Base-by-base conservation (phyloP, 495 filamentous ascomycete species). In the Rhizodiscina lignyota region DNA sequence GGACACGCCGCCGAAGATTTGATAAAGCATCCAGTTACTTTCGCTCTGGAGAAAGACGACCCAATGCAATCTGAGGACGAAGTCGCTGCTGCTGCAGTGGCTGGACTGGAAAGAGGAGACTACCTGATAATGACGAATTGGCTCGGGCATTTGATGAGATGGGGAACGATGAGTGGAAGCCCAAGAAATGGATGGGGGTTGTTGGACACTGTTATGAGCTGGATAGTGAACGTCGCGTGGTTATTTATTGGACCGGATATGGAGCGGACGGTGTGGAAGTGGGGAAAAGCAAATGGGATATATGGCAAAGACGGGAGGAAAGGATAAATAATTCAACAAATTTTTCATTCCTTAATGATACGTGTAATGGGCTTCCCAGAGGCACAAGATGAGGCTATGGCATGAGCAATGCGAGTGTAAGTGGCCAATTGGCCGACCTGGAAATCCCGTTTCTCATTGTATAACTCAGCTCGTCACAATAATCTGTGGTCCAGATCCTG, bases 21-120 rank as follows among this genome's bases (percentile, higher is more conserved):
- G 52, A 69, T 67, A 5, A 97, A 94, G 58, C 89, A 85, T 6
- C 72, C 60, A 3, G 60, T 94, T 31, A 94, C 89, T 12, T 66
- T 74, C 45, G 68, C 78, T 35, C 52, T 97, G 39, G 89, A 97
- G 58, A 74, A 83, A 45, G 63, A 61, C 19, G 89, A 97, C 55
- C 74, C 73, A 41, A 68, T 68, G 6, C 82, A 89, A 58, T 79
- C 70, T 1, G 74, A 82, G 21, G 74, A 83, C 4, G 70, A 76
- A 39, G 84, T 86, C 5, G 89, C 89, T 3, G 52, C 47, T 5
- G 63, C 62, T 12, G 64, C 78, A n/a, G 68, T 97, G 16, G 52
- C 50, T 21, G 79, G 72, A 3, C 57, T 97, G 38, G 87, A 97
- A 58, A 66, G 57, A 21, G 91, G 89, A 0, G 64, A 87, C 16